Percentiles rank a stretch among this genome's conserved stretches.
These are phyloP conservation scores for Seiridium cupressi DNA, from an alignment of 2,329 filamentous ascomycete genomes.

Conservation along the genomic window DNA sequence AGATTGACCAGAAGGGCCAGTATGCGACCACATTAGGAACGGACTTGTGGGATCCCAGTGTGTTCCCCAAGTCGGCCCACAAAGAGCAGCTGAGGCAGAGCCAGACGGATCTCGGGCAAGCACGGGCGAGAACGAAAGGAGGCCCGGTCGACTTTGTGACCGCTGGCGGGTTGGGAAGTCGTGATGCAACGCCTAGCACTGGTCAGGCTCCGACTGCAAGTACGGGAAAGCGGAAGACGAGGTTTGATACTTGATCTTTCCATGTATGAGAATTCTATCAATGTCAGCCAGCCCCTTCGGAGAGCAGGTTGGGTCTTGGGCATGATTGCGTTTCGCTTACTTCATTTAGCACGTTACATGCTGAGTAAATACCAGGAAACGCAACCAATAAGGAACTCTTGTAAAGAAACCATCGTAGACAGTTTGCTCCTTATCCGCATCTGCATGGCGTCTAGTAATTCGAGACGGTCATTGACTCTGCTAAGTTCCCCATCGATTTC, in stretches of 20 bases:
- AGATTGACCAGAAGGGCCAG: slow-evolving; percentile 51
- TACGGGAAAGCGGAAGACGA: slow-evolving; percentile 30
- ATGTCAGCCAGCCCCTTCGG: neutral
- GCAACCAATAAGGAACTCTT: too few species aligned
- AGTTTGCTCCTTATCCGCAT: too few species aligned
- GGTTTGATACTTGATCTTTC: slow-evolving; percentile 28
- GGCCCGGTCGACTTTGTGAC: slow-evolving; percentile 51
- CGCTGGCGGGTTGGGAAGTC: slow-evolving; percentile 10
- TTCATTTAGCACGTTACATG: too few species aligned
- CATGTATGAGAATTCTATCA: neutral
- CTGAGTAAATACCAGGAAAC: too few species aligned
- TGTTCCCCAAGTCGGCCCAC: slow-evolving; percentile 55
- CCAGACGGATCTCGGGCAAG: slow-evolving; percentile 43
- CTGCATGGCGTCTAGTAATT: too few species aligned
- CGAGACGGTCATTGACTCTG: too few species aligned
- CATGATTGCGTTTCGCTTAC: too few species aligned
- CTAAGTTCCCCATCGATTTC: too few species aligned
- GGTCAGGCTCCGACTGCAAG: slow-evolving; percentile 22
- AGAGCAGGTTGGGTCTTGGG: too few species aligned
- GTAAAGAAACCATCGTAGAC: too few species aligned
- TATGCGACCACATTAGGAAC: slow-evolving; percentile 62
- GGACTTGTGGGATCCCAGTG: slow-evolving; percentile 57
- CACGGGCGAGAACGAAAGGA: slow-evolving; percentile 42
- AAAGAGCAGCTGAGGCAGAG: slow-evolving; percentile 47
- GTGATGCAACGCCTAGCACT: slow-evolving; percentile 18